Evolutionary conservation across 192 early-diverging fungal species (phyloP).

Genomic region (Coemansia sp.): DNA sequence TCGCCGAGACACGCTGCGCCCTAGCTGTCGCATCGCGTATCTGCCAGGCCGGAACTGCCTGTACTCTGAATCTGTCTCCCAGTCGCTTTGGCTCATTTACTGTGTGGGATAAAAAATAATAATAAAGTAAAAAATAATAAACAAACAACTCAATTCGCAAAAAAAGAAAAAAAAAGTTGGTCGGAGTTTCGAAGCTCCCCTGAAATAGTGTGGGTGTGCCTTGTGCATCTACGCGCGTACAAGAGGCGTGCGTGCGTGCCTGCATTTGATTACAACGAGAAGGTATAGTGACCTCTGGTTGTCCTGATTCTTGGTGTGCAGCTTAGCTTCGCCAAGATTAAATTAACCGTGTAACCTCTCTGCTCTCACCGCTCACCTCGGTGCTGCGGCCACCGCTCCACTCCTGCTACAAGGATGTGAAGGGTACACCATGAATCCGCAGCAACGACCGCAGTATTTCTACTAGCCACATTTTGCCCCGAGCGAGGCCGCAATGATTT

Average conservation of each 20-base stretch:
- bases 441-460: neutral
- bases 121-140: neutral
- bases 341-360: neutral
- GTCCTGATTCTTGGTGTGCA: neutral
- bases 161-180: neutral
- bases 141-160: neutral
- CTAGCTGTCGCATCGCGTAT: slow-evolving; percentile 51
- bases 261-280: neutral
- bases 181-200: slow-evolving; percentile 5
- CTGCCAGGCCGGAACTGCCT: slow-evolving; percentile 46
- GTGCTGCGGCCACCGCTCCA: neutral
- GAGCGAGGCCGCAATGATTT: too few relatives aligned
- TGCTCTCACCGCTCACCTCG: too few relatives aligned
- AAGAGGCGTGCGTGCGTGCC: slow-evolving; percentile 5
- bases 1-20: slow-evolving; percentile 46
- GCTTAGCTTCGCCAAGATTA: neutral
- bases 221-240: neutral
- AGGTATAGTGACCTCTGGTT: neutral
- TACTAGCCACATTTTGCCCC: neutral
- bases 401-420: too few relatives aligned
- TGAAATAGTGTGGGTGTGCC: neutral
- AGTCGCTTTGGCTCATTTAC: slow-evolving; percentile 38
- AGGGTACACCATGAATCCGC: neutral
- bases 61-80: slow-evolving; percentile 52
- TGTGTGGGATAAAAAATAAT: neutral